Conservation (phyloP, 169 alveolate species). For the Cryptosporidium viatorum region DNA sequence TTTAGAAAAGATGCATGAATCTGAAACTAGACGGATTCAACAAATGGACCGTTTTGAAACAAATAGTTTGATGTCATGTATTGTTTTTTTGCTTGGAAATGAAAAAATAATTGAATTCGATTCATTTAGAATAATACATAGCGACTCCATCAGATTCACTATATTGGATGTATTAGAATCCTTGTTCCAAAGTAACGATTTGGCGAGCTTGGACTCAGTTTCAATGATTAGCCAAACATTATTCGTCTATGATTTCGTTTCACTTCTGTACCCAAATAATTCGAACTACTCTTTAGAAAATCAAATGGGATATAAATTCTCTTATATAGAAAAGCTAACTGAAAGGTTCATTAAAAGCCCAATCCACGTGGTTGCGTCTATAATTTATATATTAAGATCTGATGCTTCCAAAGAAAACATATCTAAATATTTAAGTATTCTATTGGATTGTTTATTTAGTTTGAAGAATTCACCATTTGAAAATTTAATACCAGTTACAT, state of each 20-base stretch:
- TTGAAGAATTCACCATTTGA: slow-evolving; percentile 44
- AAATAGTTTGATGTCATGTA: slow-evolving; percentile 21
- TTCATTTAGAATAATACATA: neutral
- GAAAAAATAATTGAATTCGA: slow-evolving; percentile 40
- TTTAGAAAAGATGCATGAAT: neutral
- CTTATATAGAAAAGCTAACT: neutral
- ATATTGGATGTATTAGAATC: slow-evolving; percentile 21
- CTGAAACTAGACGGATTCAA: neutral
- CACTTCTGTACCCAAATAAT: neutral
- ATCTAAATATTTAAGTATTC: neutral
- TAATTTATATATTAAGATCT: slow-evolving; percentile 16
- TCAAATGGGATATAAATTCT: neutral
- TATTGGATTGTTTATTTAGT: slow-evolving; percentile 13
- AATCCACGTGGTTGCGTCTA: slow-evolving; percentile 24
- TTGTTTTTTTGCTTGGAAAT: slow-evolving; percentile 25
- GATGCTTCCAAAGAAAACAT: neutral
- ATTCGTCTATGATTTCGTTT: slow-evolving; percentile 13
- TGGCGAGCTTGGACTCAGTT: slow-evolving; percentile 37
- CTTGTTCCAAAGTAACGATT: slow-evolving; percentile 14
- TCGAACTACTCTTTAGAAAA: neutral
- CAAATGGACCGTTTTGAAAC: slow-evolving; percentile 1
- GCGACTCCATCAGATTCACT: slow-evolving; percentile 16
- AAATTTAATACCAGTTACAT: slow-evolving; percentile 29
- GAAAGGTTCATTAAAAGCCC: slow-evolving; percentile 56
- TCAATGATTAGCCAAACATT: slow-evolving; percentile 29